A percentile compares a stretch with the other conserved stretches of the same genome.
These are phyloP conservation scores for Kuraishia cidri DNA, from an alignment of 805 yeast species.

Conservation along the genomic window DNA sequence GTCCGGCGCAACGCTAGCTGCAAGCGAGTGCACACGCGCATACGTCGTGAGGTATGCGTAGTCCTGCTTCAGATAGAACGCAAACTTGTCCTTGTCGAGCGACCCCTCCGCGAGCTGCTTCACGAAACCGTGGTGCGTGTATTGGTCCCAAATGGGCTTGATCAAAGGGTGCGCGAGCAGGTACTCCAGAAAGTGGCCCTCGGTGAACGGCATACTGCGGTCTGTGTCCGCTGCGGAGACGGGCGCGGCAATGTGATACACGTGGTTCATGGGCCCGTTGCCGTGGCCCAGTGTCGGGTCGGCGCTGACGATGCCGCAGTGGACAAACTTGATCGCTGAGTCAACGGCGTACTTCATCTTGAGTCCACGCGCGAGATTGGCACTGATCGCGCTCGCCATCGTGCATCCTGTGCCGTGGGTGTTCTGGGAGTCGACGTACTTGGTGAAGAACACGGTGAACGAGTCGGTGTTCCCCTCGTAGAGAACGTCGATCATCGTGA, in stretches of 20 bases:
- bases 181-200: constrained; percentile 35
- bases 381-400: constrained; percentile 70
- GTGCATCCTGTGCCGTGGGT: constrained; percentile 94
- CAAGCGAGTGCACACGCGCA: constrained; percentile 54
- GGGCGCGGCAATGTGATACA: constrained; percentile 21
- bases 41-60: constrained; percentile 63
- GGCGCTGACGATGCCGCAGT: constrained; percentile 46
- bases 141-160: constrained; percentile 44
- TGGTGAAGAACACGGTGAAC: constrained; percentile 35
- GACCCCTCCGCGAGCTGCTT: constrained; percentile 39
- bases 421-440: constrained; percentile 35
- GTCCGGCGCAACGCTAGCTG: constrained; percentile 54
- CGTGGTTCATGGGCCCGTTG: constrained; percentile 75
- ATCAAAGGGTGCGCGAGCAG: constrained; percentile 49
- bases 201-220: constrained; percentile 19
- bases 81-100: constrained; percentile 40
- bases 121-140: constrained; percentile 57
- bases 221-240: constrained; percentile 5
- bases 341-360: constrained; percentile 39
- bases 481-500: constrained; percentile 13
- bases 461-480: constrained; percentile 21
- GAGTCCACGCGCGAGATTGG: constrained; percentile 55
- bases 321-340: constrained; percentile 56
- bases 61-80: constrained; percentile 45
- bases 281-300: constrained; percentile 33